These are phyloP conservation scores for Rhizopogon salebrosus DNA, from an alignment of 768 basidiomycete species.

Conservation along the genomic window DNA sequence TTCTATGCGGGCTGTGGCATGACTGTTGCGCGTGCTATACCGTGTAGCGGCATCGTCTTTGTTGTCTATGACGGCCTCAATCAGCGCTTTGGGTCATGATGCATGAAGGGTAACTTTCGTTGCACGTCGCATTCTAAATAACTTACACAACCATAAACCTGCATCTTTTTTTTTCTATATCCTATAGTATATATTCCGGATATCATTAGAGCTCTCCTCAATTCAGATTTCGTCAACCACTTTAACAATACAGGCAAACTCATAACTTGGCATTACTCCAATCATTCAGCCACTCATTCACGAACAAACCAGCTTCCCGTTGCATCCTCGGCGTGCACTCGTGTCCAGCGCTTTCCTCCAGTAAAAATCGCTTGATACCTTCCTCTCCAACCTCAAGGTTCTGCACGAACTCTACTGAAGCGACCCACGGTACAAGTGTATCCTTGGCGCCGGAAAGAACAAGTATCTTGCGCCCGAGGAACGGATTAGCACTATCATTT, in stretches of 20 bases:
- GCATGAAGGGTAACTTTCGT: not conserved
- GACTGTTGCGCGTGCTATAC: conserved; percentile 75
- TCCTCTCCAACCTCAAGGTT: conserved; percentile 43
- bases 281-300: conserved; percentile 19
- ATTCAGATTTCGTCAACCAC: not conserved
- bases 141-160: not conserved
- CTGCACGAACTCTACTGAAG: conserved; percentile 52
- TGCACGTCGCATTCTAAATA: not conserved
- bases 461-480: conserved; percentile 67
- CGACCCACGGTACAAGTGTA: conserved; percentile 59
- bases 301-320: conserved; percentile 31
- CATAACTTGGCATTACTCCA: conserved; percentile 2
- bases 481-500: conserved; percentile 44
- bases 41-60: conserved; percentile 87
- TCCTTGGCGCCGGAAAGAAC: conserved; percentile 67
- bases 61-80: conserved; percentile 78
- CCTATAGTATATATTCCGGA: not conserved
- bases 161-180: not conserved
- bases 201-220: not conserved
- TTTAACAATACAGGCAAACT: not conserved
- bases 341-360: conserved; percentile 58
- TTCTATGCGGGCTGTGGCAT: conserved; percentile 88
- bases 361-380: conserved; percentile 52
- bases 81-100: conserved; percentile 33
- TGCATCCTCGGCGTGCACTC: conserved; percentile 59